These are phyloP conservation scores for Aspergillus fructus DNA, from an alignment of 2,329 filamentous ascomycete genomes.

Conservation along the genomic window DNA sequence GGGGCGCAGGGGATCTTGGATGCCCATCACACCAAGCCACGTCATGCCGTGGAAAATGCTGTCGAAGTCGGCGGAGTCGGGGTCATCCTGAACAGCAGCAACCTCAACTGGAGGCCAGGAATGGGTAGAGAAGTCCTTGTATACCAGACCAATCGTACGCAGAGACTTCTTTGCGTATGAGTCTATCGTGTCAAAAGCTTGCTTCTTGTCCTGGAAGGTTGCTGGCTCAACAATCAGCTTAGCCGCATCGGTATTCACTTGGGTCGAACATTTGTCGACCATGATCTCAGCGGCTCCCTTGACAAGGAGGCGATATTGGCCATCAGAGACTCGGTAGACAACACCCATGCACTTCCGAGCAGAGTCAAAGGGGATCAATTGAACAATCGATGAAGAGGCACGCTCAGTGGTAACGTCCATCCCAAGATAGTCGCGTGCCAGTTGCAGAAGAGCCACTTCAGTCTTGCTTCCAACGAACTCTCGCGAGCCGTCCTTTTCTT, in stretches of 20 bases:
- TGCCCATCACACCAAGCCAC: constrained; percentile 70
- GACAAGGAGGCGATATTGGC: constrained; percentile 46
- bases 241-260: constrained; percentile 28
- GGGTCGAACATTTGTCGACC: constrained; percentile 36
- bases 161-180: constrained; percentile 58
- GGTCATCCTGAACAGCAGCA: constrained; percentile 60
- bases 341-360: constrained; percentile 65
- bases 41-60: constrained; percentile 71
- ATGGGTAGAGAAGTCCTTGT: constrained; percentile 63
- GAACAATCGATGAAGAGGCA: constrained; percentile 58
- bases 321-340: constrained; percentile 40
- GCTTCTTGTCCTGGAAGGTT: constrained; percentile 26
- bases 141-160: constrained; percentile 72
- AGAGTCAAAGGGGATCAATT: constrained; percentile 75
- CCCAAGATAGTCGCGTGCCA: constrained; percentile 65
- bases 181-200: constrained; percentile 37
- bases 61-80: constrained; percentile 63
- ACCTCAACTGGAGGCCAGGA: constrained; percentile 63
- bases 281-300: constrained; percentile 52
- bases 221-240: constrained; percentile 24
- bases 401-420: constrained; percentile 68
- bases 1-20: constrained; percentile 70
- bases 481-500: constrained; percentile 64
- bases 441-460: constrained; percentile 70
- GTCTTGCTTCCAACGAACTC: constrained; percentile 77